Base-by-base conservation (phyloP, 2,329 filamentous ascomycete species). In the Byssothecium circinans region DNA sequence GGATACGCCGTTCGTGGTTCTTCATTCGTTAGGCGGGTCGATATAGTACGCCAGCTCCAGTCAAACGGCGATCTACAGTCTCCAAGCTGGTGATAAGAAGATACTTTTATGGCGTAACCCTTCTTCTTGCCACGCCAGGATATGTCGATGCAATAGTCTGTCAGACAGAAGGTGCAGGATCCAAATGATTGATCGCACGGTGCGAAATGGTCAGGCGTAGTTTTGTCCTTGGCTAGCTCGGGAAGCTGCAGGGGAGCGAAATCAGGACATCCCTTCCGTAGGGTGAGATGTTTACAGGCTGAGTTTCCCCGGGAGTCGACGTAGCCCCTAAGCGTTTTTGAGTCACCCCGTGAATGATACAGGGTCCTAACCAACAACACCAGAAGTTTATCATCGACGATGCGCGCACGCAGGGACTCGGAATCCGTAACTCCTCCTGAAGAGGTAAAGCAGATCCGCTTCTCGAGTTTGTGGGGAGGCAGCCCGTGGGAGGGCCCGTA, bases 81-180 rank as follows among this genome's bases (percentile, higher is more conserved):
- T 25, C 57, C 57, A 35, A 62, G 35, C 34, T 43, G 37, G 34
- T 40, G 43, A 53, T 57, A 56, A 3, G 53, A 27, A 8, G 27
- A 42, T 22, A 57, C 20, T 19, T 49, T 35, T 22, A 61, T 48
- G 0, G 34, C 18, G 39, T 54, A 55, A 27, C 52, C 53, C 17
- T 55, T 58, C 23, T 14, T 43, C 41, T 14, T 37, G 32, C 50
- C 50, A 36, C 47, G 36, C 55, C 53, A 60, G 6, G 19, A 14
- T 50, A 55, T 52, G 8, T 50, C 43, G 29, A 62, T 50, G 33
- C 25, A 47, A 37, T 60, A 61, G 46, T 61, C 54, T 43, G 53
- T 62, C 10, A 45, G 23, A 48, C 52, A 60, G 34, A 50, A 41
- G 15, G 30, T 32, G 41, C 58, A 62, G 22, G 53, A 62, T 49